Base-by-base conservation (phyloP, 1,139 yeast genomes). In the Petasospora fabianii region DNA sequence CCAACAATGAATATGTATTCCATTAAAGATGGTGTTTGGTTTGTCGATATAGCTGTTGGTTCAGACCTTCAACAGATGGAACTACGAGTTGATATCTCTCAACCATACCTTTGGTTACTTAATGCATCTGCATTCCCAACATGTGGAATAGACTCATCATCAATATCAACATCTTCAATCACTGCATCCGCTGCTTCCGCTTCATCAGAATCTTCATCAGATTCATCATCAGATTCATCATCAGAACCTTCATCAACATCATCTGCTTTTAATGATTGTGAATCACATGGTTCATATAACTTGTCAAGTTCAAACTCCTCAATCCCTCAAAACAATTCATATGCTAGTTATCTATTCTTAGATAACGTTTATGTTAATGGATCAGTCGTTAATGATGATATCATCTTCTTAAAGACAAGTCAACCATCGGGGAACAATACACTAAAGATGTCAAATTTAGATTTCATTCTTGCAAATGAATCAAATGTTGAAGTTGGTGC, bases 401-500 rank as follows among this genome's bases (percentile, higher is more conserved):
- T 41, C 24, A 24, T 37, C 10, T 32, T 39, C 9, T 18, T 34
- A 16, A 36, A 34, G 12, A 17, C 28, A 12, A 15, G 31, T 4
- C n/a, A n/a, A n/a, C n/a, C n/a, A 34, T 36, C 16, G 27, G 16
- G 29, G 8, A 24, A 38, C 3, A 34, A 29, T 3, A 24, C 29
- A 6, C 8, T 41, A 3, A 5, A 46, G 2, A 20, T 47, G 6
- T 24, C 51, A 2, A 41, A 50, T 27, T 28, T 57, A 10, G 45
- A 61, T 0, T 71, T 73, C 42, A 41, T 69, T n/a, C 46, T 50
- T 30, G 62, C 63, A 0, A 62, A 67, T 32, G 60, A 62, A 5
- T 62, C 80, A 3, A 58, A 64, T 43, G 66, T 69, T 27, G 54
- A 62, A n/a, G 60, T 66, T 5, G 86, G 86, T 10, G 76, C 75